Base-by-base conservation (phyloP, 495 filamentous ascomycete species). In the Aspergillus asperescens region DNA sequence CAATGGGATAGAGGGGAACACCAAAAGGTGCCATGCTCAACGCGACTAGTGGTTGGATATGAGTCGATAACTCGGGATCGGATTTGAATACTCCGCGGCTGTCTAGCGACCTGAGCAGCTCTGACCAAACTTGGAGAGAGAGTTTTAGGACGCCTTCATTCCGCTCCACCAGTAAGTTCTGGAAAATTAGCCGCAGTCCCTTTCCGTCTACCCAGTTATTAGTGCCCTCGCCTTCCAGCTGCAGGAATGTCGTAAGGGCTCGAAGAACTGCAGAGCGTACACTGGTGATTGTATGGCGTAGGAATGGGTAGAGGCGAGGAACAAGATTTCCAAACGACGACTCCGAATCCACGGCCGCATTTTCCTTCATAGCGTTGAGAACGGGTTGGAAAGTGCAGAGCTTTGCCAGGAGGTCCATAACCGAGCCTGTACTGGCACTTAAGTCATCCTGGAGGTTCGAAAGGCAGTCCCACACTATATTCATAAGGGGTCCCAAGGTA, bases 351-450 rank as follows among this genome's bases (percentile, higher is more conserved):
- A 82, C 77, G 15, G 84, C 81, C 19, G 93, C 93, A 51, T 95
- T 96, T 31, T 75, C 68, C 67, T 91, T 94, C 93, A 98, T 98
- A 15, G 93, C 87, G 56, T 91, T 83, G 49, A 98, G 72, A 22
- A 97, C 93, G 69, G 95, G 81, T 3, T 87, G 87, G 74, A 95
- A 98, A 52, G 89, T 87, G 70, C 94, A 98, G 27, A 98, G 81
- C 60, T 89, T 97, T 20, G 93, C 94, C 19, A 98, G 76, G 23
- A 98, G 79, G 62, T 98, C 93, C 93, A 98, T 98, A 35, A 98
- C 92, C 45, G 86, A 92, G 24, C 93, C 93, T 19, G 93, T 98
- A 68, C 91, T 96, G 5, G 93, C 94, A 67, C 90, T 96, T 12
- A 98, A 77, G 67, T 98, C 93, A 64, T 98, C 93, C 54, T 92